These are phyloP conservation scores for Leishmania martiniquensis DNA, from an alignment of 208 protist genomes.

Conservation along the genomic window DNA sequence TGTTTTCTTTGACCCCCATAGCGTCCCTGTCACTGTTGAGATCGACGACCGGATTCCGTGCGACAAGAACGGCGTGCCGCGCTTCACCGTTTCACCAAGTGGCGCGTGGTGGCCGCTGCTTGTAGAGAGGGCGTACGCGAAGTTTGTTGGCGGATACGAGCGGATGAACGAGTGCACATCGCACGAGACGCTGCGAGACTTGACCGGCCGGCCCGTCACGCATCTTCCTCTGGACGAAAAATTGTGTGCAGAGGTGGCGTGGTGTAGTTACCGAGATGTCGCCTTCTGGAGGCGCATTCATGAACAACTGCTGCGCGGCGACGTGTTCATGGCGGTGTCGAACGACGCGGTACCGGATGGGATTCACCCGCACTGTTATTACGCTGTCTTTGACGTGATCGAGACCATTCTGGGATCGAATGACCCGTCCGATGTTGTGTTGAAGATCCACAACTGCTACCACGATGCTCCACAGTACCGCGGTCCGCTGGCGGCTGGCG, in stretches of 20 bases:
- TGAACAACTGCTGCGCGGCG: constrained; percentile 52
- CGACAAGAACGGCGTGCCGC: constrained; percentile 38
- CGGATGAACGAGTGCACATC: constrained; percentile 69
- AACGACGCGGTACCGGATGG: constrained; percentile 40
- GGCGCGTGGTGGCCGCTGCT: constrained; percentile 73
- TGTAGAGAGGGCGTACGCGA: constrained; percentile 90
- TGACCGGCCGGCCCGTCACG: constrained; percentile 78
- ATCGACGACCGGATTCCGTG: constrained; percentile 82
- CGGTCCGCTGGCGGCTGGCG: constrained; percentile 43
- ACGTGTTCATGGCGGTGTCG: constrained; percentile 73
- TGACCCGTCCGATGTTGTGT: constrained; percentile 47
- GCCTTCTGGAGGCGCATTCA: constrained; percentile 64
- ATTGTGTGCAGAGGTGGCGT: constrained; percentile 59
- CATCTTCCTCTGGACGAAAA: constrained; percentile 62
- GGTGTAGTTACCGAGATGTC: constrained; percentile 48
- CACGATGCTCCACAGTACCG: constrained; percentile 44
- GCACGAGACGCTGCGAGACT: constrained; percentile 78
- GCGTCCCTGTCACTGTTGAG: constrained; percentile 66
- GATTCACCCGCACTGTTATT: constrained; percentile 73
- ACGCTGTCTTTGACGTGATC: constrained; percentile 69
- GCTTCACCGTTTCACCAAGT: constrained; percentile 44
- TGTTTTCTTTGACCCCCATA: constrained; percentile 80
- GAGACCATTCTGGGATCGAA: constrained; percentile 45
- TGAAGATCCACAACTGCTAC: constrained; percentile 78
- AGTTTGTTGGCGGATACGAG: constrained; percentile 84